Evolutionary conservation across 139 green algal species (phyloP), one percentile per base, ranked within the genome.

Genomic region (Edaphochlamys debaryana): DNA sequence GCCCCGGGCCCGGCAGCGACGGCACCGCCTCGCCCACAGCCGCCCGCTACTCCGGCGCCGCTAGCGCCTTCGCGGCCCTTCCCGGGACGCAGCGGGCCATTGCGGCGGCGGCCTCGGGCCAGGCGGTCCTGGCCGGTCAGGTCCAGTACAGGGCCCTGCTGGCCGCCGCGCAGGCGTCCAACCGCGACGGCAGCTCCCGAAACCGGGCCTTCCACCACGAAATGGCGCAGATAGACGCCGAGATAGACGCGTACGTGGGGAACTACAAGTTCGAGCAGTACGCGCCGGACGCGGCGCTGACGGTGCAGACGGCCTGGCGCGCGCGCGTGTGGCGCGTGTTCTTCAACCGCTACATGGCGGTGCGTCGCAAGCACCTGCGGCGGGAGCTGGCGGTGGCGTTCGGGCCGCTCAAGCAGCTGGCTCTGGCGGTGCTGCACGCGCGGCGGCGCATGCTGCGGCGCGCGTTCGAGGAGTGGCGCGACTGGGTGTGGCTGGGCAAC

Each of bases 381-480:
- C 67, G 75, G 25, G 40, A 66, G 27, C n/a, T 74, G 37, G 36
- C 29, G 45, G n/a, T 69, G 60, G 79, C 50, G 67, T 79, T 90
- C 40, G 38, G 37, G 38, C 86, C 76, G 30, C 52, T 85, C 60
- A 63, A 66, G 48, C 68, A 86, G 80, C 76, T 87, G 50, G 86
- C 85, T 66, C 42, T 62, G 36, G 86, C 80, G 27, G 64, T 85
- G 67, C 54, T 71, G 54, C 77, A 90, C 67, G 27, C 27, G 45
- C 82, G 87, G 34, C 41, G 58, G 66, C 76, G 77, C 11, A 56
- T 88, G n/a, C 69, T 87, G 66, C 40, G 56, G 30, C 66, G 67
- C 82, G 70, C 56, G 41, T 88, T 90, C 56, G 42, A 86, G 52
- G 87, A 90, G 72, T 90, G 87, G 87, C 81, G 70, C 4, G 76